Evolutionary conservation across 441 rosid genomes (phyloP).

Genomic region (Omphalea diandra): DNA sequence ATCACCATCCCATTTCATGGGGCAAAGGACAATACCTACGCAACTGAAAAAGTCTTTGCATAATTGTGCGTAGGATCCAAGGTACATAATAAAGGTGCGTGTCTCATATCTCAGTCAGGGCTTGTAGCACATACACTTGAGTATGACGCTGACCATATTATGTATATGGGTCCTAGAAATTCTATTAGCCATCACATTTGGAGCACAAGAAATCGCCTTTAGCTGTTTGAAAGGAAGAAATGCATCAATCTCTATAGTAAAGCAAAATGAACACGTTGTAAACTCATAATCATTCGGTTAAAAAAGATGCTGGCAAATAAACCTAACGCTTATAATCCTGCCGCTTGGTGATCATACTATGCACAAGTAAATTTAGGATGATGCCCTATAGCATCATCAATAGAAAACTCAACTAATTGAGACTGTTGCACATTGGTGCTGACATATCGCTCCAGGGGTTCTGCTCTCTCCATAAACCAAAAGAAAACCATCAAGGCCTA

Average conservation of each 20-base stretch:
- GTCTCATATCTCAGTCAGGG: conserved; percentile 19
- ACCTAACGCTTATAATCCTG: not conserved
- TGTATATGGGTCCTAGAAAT: conserved; percentile 1
- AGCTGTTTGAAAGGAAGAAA: not conserved
- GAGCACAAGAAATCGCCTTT: not conserved
- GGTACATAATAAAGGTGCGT: conserved; percentile 13
- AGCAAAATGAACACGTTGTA: not conserved
- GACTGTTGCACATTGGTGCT: not conserved
- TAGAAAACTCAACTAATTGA: not conserved
- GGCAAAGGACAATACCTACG: conserved; percentile 14
- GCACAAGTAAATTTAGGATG: not conserved
- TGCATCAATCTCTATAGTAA: not conserved
- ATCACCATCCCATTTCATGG: not conserved
- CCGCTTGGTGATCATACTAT: not conserved
- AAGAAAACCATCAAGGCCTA: not conserved
- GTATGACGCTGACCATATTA: not conserved
- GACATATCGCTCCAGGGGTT: not conserved
- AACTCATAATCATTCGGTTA: not conserved
- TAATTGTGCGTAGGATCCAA: conserved; percentile 8
- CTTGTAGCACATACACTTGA: conserved; percentile 13
- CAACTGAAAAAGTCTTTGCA: conserved; percentile 11
- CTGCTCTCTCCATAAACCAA: not conserved
- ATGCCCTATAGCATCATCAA: not conserved
- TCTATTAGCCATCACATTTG: not conserved
- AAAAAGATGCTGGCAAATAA: not conserved